Conservation (phyloP, 352 stramenopile species). For the Phytophthora constricta region DNA sequence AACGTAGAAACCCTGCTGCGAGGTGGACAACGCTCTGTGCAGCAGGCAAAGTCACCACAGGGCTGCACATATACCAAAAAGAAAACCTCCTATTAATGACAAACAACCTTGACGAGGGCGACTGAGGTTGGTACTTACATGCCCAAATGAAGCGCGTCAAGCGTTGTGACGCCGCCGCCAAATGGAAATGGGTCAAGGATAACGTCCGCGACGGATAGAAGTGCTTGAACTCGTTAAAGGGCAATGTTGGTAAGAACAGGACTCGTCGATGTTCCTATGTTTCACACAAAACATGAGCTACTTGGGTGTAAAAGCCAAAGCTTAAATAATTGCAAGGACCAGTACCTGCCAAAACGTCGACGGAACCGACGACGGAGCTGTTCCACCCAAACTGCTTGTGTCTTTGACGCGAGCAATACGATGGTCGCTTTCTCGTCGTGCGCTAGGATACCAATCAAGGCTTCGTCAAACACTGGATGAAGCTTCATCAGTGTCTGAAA, state of each 20-base stretch:
- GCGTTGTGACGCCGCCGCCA: conserved; percentile 82
- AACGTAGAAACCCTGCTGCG: conserved; percentile 64
- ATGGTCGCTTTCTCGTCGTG: conserved; percentile 45
- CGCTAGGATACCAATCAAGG: conserved; percentile 46
- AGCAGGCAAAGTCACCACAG: conserved; percentile 62
- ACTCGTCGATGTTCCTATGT: conserved; percentile 42
- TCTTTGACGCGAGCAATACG: conserved; percentile 54
- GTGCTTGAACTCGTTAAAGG: conserved; percentile 56
- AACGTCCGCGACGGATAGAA: conserved; percentile 68
- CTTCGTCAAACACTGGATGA: conserved; percentile 57
- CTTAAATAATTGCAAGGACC: conserved; percentile 1
- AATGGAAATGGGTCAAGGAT: conserved; percentile 87
- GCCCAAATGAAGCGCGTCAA: conserved; percentile 81
- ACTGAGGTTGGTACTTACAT: conserved; percentile 54
- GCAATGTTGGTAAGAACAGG: conserved; percentile 68
- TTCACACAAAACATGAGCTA: background rate
- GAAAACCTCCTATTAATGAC: background rate
- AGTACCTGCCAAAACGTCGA: conserved; percentile 42
- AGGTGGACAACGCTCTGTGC: conserved; percentile 64
- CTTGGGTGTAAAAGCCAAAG: background rate
- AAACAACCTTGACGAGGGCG: background rate
- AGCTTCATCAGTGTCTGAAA: conserved; percentile 75
- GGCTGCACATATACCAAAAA: conserved; percentile 29
- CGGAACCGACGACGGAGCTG: conserved; percentile 49
- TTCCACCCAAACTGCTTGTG: conserved; percentile 63